phyloP scores from a whole-genome alignment of 768 basidiomycete species.

The Amanita exitialis region DNA sequence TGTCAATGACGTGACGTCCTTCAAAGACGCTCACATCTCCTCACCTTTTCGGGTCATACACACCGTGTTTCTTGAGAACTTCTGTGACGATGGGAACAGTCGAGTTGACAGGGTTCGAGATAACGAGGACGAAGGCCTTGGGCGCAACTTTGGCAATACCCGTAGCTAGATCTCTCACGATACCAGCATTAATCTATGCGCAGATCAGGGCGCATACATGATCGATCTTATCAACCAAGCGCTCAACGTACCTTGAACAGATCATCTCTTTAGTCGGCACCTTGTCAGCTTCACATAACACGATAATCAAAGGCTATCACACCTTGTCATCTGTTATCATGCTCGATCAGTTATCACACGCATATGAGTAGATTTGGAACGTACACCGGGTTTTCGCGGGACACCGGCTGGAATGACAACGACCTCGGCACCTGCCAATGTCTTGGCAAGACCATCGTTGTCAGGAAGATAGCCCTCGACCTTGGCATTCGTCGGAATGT shows the following conservation, averaged over 20 bases:
- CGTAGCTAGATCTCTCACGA: constrained; percentile 86
- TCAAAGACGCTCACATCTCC: constrained; percentile 8
- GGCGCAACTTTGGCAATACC: constrained; percentile 79
- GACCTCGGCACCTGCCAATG: constrained; percentile 76
- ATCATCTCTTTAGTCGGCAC: constrained; percentile 57
- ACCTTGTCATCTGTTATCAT: constrained; percentile 42
- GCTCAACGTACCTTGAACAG: constrained; percentile 73
- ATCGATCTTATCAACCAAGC: neutral
- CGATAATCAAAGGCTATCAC: constrained; percentile 7
- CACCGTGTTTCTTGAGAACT: constrained; percentile 86
- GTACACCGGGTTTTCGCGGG: constrained; percentile 87
- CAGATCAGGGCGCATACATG: neutral
- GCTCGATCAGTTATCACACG: constrained; percentile 1
- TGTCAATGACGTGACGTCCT: neutral
- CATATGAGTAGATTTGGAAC: constrained; percentile 15
- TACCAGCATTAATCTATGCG: constrained; percentile 89
- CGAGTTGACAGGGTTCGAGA: constrained; percentile 99
- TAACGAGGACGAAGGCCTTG: constrained; percentile 90
- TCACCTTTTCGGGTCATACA: constrained; percentile 88
- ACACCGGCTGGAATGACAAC: constrained; percentile 96
- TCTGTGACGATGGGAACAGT: constrained; percentile 96
- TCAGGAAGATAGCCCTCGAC: constrained; percentile 74
- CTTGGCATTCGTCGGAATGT: constrained; percentile 84
- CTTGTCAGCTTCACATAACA: constrained; percentile 5
- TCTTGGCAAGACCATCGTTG: constrained; percentile 75